Evolutionary conservation across 257 asterid species (phyloP).

Genomic region (Henckelia pumila): DNA sequence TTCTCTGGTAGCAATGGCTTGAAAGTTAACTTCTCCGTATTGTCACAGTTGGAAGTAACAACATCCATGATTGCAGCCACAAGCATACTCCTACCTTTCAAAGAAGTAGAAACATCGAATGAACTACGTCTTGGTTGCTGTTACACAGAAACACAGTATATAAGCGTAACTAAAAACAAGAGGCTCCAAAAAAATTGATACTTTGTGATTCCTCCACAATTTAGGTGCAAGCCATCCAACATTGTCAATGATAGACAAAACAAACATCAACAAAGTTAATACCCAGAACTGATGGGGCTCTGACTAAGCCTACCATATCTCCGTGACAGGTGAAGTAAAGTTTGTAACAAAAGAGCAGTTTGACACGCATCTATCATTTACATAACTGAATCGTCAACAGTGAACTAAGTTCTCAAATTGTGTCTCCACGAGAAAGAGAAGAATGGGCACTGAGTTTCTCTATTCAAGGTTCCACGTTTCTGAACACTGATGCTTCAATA

Average conservation of each 20-base stretch:
- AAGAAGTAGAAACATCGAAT: constrained; percentile 64
- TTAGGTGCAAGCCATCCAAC: constrained; percentile 12
- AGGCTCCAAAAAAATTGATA: constrained; percentile 14
- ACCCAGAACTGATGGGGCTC: constrained; percentile 4
- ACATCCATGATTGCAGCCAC: constrained; percentile 97
- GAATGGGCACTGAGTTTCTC: too few species aligned
- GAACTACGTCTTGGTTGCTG: constrained; percentile 81
- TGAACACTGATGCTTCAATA: too few species aligned
- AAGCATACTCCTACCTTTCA: constrained; percentile 99
- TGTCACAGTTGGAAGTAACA: constrained; percentile 83
- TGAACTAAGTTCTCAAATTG: background rate
- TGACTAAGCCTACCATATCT: background rate
- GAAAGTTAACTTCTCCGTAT: constrained; percentile 55
- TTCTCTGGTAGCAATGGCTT: constrained; percentile 70
- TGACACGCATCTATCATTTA: background rate
- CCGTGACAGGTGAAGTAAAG: background rate
- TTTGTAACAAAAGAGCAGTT: constrained; percentile 3
- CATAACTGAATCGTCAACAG: background rate
- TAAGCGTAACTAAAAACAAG: constrained; percentile 34
- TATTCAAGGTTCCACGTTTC: too few species aligned
- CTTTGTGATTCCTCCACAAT: constrained; percentile 8
- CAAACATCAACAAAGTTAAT: background rate
- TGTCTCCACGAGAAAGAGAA: background rate
- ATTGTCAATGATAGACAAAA: background rate
- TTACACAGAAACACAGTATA: constrained; percentile 43